Percentiles rank a stretch among this genome's conserved stretches.
Conservation (phyloP, 768 basidiomycete species). For the Rhizopogon roseolus region DNA sequence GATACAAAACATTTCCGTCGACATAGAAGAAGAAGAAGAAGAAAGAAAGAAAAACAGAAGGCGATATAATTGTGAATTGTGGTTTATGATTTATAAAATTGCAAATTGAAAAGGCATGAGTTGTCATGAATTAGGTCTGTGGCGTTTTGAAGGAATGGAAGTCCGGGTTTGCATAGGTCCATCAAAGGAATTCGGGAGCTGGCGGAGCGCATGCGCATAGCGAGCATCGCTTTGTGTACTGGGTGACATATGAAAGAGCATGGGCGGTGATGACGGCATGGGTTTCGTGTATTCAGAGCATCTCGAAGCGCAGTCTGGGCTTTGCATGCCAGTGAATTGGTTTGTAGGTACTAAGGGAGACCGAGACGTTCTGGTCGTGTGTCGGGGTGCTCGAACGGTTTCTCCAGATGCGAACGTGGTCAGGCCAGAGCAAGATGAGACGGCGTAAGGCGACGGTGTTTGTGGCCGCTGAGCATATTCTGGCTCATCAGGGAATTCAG, state of each 20-base stretch:
- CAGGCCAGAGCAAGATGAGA: slow-evolving; percentile 35
- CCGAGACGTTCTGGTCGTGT: slow-evolving; percentile 8
- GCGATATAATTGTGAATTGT: not conserved
- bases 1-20: slow-evolving; percentile 6
- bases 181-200: slow-evolving; percentile 6
- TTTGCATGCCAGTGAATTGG: slow-evolving; percentile 13
- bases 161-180: not conserved
- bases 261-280: not conserved
- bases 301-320: slow-evolving; percentile 5
- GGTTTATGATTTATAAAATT: too few relatives aligned
- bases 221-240: not conserved
- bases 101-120: not conserved
- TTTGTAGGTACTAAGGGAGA: slow-evolving; percentile 22
- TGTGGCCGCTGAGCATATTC: slow-evolving; percentile 5
- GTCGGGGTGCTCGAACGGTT: slow-evolving; percentile 34
- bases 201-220: slow-evolving; percentile 6
- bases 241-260: not conserved
- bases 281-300: not conserved
- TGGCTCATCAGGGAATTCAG: slow-evolving; percentile 7
- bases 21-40: not conserved
- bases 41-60: not conserved
- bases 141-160: not conserved
- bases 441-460: slow-evolving; percentile 17
- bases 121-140: not conserved
- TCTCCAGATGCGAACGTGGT: slow-evolving; percentile 31